Evolutionary conservation across 164 flowering plant species (phyloP), one percentile per base, ranked within the genome.

Genomic region (Protea cynaroides): DNA sequence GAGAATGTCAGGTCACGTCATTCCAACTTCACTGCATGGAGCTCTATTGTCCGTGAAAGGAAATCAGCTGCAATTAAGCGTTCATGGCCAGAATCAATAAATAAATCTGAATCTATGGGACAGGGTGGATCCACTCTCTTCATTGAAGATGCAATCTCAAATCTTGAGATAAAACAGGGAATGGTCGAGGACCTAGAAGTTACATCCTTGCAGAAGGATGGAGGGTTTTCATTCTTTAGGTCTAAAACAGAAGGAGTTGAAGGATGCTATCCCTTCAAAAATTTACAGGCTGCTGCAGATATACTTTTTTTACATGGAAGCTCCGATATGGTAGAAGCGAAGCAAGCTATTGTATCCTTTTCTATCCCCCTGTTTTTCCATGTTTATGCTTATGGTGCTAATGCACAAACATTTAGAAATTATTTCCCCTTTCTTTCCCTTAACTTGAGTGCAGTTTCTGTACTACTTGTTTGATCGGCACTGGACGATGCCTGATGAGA

Each of bases 301-400:
- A 49, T 83, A 65, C 94, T 95, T 23, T 92, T 95, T 68, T 74
- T 95, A 40, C 81, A 53, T 72, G 97, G 99, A 72, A 84, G 85
- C 72, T 85, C 96, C 44, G 93, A 90, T 78, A 59, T 88, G 81
- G 90, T 90, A 61, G 81, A 92, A 65, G 97, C 99, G 7, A 95
- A 95, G 72, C 83, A 74, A 70, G 97, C 99, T 49, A 95, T 87
- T 73, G 99, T 95, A 95, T 95, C 97, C 99, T 83, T 73, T 73
- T 37, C 17, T 62, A 29, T 29, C 9, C 46, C 46, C 46, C 46
- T 40, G 40, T 36, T 24, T 51, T n/a, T 36, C 17, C 7, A n/a
- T 56, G 47, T 47, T 67, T 61, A 21, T 59, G 25, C 51, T 25
- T 18, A 11, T 40, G 38, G 54, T 25, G 51, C 21, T 47, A 29